These are phyloP conservation scores for Platanthera zijinensis DNA, from an alignment of 106 monocot species.

Conservation along the genomic window DNA sequence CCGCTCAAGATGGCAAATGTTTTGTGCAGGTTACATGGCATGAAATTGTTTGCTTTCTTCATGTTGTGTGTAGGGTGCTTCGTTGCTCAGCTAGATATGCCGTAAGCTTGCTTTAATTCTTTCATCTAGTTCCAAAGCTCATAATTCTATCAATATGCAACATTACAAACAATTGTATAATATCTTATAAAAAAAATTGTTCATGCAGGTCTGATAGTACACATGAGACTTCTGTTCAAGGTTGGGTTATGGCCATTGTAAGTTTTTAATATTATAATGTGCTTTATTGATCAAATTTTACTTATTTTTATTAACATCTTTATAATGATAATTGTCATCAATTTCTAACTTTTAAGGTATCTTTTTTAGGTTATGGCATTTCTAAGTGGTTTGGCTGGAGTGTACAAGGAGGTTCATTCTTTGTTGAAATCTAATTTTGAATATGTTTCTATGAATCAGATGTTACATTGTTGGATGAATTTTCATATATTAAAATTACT, in stretches of 20 bases:
- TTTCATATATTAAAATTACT: too few species aligned
- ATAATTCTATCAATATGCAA: too few species aligned
- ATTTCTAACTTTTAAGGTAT: too few species aligned
- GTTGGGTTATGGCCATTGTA: constrained; percentile 91
- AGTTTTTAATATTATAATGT: constrained; percentile 9
- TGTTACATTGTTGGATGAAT: background rate
- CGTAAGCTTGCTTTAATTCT: constrained; percentile 42
- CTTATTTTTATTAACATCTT: too few species aligned
- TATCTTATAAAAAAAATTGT: too few species aligned
- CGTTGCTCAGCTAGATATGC: constrained; percentile 69
- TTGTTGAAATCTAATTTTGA: background rate
- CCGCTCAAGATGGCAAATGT: too few species aligned
- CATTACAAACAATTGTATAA: background rate
- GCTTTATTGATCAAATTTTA: background rate
- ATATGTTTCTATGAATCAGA: background rate
- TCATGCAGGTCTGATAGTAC: background rate
- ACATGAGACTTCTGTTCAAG: constrained; percentile 70
- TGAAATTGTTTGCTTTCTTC: constrained; percentile 87
- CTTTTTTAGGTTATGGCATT: constrained; percentile 79
- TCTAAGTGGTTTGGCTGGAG: constrained; percentile 92
- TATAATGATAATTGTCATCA: too few species aligned
- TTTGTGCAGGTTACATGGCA: constrained; percentile 54
- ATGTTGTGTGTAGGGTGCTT: constrained; percentile 83
- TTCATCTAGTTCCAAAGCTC: background rate
- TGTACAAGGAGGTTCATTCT: constrained; percentile 78